Percentiles rank a stretch among this genome's conserved stretches.
These are phyloP conservation scores for Eucalyptus melliodora DNA, from an alignment of 345 rosid species.

Conservation along the genomic window DNA sequence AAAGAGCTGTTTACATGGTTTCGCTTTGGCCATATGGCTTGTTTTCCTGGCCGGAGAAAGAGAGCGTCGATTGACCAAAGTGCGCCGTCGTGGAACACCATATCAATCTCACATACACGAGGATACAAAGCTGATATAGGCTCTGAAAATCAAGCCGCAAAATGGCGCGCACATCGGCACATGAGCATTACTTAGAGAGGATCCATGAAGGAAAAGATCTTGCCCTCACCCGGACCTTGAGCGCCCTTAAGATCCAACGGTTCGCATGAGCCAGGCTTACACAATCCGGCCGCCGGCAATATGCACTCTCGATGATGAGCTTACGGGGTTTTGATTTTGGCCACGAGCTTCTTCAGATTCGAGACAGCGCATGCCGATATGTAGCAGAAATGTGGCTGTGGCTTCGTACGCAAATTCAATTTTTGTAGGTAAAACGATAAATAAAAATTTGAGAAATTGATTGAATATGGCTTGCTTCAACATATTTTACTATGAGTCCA, in stretches of 20 bases:
- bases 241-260: background rate
- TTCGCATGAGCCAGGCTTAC: background rate
- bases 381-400: background rate
- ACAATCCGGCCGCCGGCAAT: background rate
- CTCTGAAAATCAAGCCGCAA: background rate
- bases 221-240: background rate
- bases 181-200: background rate
- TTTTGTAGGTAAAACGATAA: too few species aligned
- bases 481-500: background rate
- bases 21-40: background rate
- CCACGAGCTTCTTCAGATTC: background rate
- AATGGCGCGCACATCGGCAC: background rate
- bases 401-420: too few species aligned
- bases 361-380: background rate
- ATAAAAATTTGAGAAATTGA: background rate
- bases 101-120: background rate
- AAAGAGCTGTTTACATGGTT: background rate
- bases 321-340: background rate
- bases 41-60: background rate
- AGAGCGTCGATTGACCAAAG: background rate
- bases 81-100: background rate
- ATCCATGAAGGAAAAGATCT: background rate
- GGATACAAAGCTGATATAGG: background rate
- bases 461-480: background rate
- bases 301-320: background rate